A percentile compares a stretch with the other conserved stretches of the same genome.
phyloP scores from a whole-genome alignment of 257 asterid species.

The Jasminum sambac region DNA sequence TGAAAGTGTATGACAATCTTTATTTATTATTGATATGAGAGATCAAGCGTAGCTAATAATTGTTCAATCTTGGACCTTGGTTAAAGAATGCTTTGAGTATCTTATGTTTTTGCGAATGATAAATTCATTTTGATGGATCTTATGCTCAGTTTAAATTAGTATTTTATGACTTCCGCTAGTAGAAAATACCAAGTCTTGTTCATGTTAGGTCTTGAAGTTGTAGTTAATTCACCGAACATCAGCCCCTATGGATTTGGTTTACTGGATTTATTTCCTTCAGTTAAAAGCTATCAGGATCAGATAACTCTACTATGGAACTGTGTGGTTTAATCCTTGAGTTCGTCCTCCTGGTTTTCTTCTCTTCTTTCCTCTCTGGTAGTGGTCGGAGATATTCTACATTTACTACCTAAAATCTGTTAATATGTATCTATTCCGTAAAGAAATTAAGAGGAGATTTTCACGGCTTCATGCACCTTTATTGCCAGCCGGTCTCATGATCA shows the following conservation, averaged over 20 bases:
- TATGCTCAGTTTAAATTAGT: neutral
- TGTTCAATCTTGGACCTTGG: neutral
- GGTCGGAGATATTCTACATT: neutral
- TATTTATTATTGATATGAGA: no score
- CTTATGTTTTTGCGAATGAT: neutral
- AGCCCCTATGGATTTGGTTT: neutral
- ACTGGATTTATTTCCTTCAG: neutral
- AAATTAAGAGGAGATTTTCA: neutral
- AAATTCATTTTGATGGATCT: neutral
- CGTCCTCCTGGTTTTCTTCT: neutral
- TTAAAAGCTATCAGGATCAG: neutral
- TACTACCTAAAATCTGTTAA: neutral
- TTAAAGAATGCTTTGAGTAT: neutral
- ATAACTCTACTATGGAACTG: neutral
- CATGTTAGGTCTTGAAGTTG: neutral
- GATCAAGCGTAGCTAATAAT: neutral
- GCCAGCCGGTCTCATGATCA: neutral
- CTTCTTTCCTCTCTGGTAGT: neutral
- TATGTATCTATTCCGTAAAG: no score
- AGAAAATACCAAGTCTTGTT: neutral
- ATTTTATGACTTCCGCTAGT: neutral
- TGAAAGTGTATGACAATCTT: neutral
- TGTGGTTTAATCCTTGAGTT: neutral
- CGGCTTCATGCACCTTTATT: neutral
- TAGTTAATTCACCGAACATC: neutral